phyloP scores from a whole-genome alignment of 2,329 filamentous ascomycete genomes.

The Xylaria sp. region DNA sequence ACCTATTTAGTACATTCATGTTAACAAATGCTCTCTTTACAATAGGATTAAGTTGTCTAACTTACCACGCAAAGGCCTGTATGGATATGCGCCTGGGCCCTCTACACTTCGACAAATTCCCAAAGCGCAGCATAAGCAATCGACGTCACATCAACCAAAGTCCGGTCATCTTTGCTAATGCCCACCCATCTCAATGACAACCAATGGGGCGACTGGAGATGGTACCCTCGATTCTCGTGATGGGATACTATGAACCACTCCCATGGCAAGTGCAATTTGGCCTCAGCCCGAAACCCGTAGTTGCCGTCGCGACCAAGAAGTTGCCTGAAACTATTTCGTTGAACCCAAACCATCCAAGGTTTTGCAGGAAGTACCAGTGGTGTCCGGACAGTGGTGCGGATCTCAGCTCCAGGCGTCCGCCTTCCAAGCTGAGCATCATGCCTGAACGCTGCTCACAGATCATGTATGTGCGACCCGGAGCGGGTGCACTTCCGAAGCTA shows the following conservation, averaged over 20 bases:
- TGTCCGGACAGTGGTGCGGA: neutral
- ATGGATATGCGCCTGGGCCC: no score
- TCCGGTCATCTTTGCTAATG: neutral
- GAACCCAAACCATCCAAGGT: conserved; percentile 20
- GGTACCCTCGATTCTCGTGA: conserved; percentile 1
- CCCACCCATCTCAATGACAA: conserved; percentile 8
- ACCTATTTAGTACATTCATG: no score
- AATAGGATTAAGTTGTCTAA: no score
- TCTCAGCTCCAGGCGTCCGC: neutral
- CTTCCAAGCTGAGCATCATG: neutral
- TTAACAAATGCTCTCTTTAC: no score
- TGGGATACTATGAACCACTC: conserved; percentile 9
- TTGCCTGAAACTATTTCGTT: neutral
- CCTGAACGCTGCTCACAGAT: conserved; percentile 8
- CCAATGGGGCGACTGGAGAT: conserved; percentile 19
- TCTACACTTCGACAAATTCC: conserved; percentile 22
- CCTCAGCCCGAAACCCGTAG: conserved; percentile 12
- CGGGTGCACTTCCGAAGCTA: neutral
- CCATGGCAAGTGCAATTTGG: neutral
- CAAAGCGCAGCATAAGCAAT: conserved; percentile 14
- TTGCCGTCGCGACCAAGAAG: conserved; percentile 15
- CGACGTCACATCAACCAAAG: conserved; percentile 3
- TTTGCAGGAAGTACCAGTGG: conserved; percentile 12
- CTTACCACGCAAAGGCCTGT: no score
- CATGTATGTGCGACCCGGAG: conserved; percentile 12